Conservation (phyloP, 306 rosid species). For the Cucumis sativus region DNA sequence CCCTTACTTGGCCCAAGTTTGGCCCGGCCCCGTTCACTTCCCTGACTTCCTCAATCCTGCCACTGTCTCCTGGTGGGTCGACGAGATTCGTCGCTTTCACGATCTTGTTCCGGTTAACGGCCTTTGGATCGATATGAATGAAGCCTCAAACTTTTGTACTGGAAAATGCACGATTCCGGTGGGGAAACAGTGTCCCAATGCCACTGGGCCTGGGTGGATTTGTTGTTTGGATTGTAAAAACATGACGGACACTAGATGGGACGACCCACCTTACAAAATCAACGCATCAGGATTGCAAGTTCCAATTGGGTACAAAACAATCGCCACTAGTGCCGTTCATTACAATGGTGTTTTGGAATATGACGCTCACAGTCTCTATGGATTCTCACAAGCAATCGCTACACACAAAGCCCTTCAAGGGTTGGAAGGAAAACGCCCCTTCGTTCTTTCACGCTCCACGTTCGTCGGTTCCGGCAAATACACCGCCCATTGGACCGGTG, state of each 20-base stretch:
- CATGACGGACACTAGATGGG: slow-evolving; percentile 78
- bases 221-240: slow-evolving; percentile 94
- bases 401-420: slow-evolving; percentile 74
- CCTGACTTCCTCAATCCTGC: slow-evolving; percentile 91
- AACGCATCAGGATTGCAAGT: slow-evolving; percentile 73
- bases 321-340: slow-evolving; percentile 85
- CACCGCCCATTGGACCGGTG: slow-evolving; percentile 97
- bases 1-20: slow-evolving; percentile 80
- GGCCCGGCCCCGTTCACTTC: slow-evolving; percentile 93
- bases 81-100: slow-evolving; percentile 80
- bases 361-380: slow-evolving; percentile 89
- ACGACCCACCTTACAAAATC: slow-evolving; percentile 86
- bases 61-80: slow-evolving; percentile 84
- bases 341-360: slow-evolving; percentile 80
- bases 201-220: slow-evolving; percentile 67
- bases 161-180: slow-evolving; percentile 73
- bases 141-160: slow-evolving; percentile 71
- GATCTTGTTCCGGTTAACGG: slow-evolving; percentile 88
- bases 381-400: slow-evolving; percentile 72
- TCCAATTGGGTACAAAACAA: slow-evolving; percentile 78
- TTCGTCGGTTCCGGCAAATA: slow-evolving; percentile 80
- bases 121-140: slow-evolving; percentile 97
- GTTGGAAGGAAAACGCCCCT: slow-evolving; percentile 73
- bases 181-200: slow-evolving; percentile 50
- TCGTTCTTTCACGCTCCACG: slow-evolving; percentile 71